These are phyloP conservation scores for Eutypella sp. DNA, from an alignment of 2,329 filamentous ascomycete species.

Conservation along the genomic window DNA sequence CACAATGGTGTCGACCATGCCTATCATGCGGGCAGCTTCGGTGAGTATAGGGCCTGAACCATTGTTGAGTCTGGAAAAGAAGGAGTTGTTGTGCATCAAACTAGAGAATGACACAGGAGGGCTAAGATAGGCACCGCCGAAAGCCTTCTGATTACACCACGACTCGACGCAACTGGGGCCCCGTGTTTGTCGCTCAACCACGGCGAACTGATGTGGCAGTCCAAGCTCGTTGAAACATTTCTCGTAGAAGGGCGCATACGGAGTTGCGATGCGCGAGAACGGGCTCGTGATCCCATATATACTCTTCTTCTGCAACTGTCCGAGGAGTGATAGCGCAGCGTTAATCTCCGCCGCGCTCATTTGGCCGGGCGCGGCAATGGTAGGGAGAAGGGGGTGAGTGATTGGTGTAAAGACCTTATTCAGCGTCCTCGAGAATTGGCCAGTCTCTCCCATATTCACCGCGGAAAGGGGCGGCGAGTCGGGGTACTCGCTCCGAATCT, in stretches of 20 bases:
- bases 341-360: conserved; percentile 85
- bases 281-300: conserved; percentile 76
- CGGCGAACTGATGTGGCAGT: conserved; percentile 76
- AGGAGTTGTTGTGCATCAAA: conserved; percentile 52
- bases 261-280: conserved; percentile 56
- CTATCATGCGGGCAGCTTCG: conserved; percentile 72
- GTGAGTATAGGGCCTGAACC: conserved; percentile 57
- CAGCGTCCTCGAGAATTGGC: conserved; percentile 75
- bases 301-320: conserved; percentile 72
- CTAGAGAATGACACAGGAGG: conserved; percentile 60
- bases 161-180: conserved; percentile 63
- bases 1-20: conserved; percentile 77
- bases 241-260: conserved; percentile 79
- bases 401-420: conserved; percentile 87
- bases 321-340: conserved; percentile 69
- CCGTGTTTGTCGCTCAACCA: conserved; percentile 65
- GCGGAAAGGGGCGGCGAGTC: conserved; percentile 71
- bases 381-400: conserved; percentile 76
- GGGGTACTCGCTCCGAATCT: conserved; percentile 64
- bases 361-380: conserved; percentile 81
- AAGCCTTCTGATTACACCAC: conserved; percentile 67
- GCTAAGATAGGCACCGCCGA: conserved; percentile 78
- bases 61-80: conserved; percentile 46
- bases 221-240: conserved; percentile 79
- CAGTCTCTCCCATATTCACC: conserved; percentile 83